Conservation (phyloP, 1,139 yeast genomes). For the Sugiyamaella paludigena region DNA sequence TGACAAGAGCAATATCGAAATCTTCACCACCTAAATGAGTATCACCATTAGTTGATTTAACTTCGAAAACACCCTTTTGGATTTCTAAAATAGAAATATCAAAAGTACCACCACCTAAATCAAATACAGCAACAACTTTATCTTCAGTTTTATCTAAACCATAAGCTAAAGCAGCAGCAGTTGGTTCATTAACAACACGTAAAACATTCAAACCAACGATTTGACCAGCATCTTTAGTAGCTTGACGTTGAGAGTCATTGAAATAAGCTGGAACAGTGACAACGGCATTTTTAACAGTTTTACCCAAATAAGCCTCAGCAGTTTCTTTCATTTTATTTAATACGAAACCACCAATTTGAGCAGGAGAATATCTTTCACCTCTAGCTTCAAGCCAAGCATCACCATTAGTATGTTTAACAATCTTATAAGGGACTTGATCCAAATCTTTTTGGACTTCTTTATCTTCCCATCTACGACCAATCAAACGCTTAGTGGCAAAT, state of each 20-base stretch:
- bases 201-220: constrained; percentile 94
- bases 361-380: constrained; percentile 88
- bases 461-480: constrained; percentile 98
- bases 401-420: constrained; percentile 92
- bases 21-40: constrained; percentile 90
- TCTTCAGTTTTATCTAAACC: constrained; percentile 84
- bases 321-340: constrained; percentile 97
- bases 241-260: constrained; percentile 98
- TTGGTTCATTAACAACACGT: constrained; percentile 98
- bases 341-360: constrained; percentile 95
- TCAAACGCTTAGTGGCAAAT: constrained; percentile 96
- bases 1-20: constrained; percentile 76
- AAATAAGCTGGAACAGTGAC: constrained; percentile 98
- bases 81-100: constrained; percentile 82
- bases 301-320: constrained; percentile 88
- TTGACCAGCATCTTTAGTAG: constrained; percentile 98
- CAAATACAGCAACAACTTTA: constrained; percentile 78
- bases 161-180: constrained; percentile 98
- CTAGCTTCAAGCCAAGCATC: constrained; percentile 99
- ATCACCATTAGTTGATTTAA: constrained; percentile 85
- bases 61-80: constrained; percentile 86
- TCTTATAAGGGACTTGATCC: constrained; percentile 95
- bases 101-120: constrained; percentile 88
- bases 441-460: constrained; percentile 95
- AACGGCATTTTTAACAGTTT: constrained; percentile 83